Evolutionary conservation across 139 green algal genomes (phyloP).

Genomic region (Edaphochlamys debaryana): DNA sequence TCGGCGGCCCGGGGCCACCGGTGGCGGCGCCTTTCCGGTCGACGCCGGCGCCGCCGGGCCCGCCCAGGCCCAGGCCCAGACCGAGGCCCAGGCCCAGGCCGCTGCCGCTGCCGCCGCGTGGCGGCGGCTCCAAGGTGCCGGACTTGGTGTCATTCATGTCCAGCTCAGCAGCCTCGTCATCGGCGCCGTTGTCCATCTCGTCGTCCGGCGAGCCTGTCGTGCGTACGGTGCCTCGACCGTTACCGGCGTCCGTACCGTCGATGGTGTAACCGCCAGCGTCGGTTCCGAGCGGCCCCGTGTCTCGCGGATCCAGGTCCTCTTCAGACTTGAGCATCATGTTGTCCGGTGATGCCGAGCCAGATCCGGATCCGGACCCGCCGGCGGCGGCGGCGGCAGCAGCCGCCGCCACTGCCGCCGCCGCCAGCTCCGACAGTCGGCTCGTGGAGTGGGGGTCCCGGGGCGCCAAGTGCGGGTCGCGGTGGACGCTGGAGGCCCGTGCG

Average conservation of each 20-base stretch:
- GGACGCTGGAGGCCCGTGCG: too few relatives aligned
- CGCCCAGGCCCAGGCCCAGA: too few relatives aligned
- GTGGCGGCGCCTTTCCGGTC: neutral
- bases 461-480: too few relatives aligned
- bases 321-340: constrained; percentile 6
- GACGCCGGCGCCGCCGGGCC: neutral
- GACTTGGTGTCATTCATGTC: neutral
- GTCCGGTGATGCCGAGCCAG: constrained; percentile 3
- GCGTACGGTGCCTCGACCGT: too few relatives aligned
- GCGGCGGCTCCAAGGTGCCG: neutral
- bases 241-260: neutral
- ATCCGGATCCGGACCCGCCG: neutral
- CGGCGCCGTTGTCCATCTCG: neutral
- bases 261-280: neutral
- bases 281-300: too few relatives aligned
- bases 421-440: constrained; percentile 9
- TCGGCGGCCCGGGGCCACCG: neutral
- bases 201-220: too few relatives aligned
- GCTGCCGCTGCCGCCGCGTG: too few relatives aligned
- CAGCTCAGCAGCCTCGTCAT: neutral
- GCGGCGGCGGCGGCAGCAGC: neutral
- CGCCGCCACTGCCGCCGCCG: neutral
- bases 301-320: too few relatives aligned
- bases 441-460: too few relatives aligned
- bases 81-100: too few relatives aligned